Base-by-base conservation (phyloP, 2,329 filamentous ascomycete genomes). In the Trichoderma aggressivum region DNA sequence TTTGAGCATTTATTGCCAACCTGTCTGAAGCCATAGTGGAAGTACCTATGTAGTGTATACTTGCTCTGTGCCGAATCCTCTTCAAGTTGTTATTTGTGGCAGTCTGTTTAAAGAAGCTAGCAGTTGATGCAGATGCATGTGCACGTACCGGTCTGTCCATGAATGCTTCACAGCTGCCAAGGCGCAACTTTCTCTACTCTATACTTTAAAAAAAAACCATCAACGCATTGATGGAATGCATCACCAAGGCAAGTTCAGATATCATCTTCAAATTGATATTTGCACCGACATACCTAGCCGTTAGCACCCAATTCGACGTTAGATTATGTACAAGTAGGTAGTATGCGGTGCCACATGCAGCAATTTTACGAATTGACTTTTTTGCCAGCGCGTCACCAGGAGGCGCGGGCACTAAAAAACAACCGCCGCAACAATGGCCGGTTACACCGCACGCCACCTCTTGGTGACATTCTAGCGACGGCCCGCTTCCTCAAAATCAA, bases 401-500 rank as follows among this genome's bases (percentile, higher is more conserved):
- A 50, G 30, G 10, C n/a, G n/a, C 65, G 53, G 36, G 32, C 63
- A 53, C 63, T 66, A 66, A 55, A 55, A 50, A 26, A 34, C 53
- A n/a, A 43, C 30, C 21, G n/a, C 65, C 14, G 61, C 28, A 26
- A 12, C 16, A 50, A 60, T 32, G 36, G 55, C 36, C 58, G 36
- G 65, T 59, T 68, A 60, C 55, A 34, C 36, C 21, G 63, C 55
- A 26, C 36, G 16, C 64, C 64, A 34, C 64, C 34, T 21, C 36
- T 50, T 55, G 62, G 64, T 59, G 55, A 59, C 36, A 68, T 50
- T 50, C 28, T 43, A 47, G 55, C 36, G 28, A 50, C 65, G 65
- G 55, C 65, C 65, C 65, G 65, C 55, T 60, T 24, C 50, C 55
- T 56, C 63, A 68, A 68, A 28, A 18, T 32, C 50, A 66, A 39